Evolutionary conservation across 2,329 filamentous ascomycete genomes (phyloP).

Genomic region (Colletotrichum incanum): DNA sequence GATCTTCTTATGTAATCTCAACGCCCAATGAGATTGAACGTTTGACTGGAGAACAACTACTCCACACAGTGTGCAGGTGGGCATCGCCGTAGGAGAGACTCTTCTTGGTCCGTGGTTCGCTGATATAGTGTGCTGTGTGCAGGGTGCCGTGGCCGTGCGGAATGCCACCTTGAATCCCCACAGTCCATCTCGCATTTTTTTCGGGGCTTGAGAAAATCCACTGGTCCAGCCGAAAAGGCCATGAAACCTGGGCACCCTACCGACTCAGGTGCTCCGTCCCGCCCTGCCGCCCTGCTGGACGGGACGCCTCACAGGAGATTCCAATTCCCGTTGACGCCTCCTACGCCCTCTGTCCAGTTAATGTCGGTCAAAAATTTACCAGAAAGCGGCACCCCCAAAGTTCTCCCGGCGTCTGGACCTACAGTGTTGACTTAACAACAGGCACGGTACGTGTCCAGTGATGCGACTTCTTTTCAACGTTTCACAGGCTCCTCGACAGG

Average conservation of each 20-base stretch:
- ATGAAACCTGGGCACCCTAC: neutral
- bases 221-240: conserved; percentile 3
- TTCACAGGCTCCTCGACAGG: neutral
- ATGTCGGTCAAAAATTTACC: too few relatives aligned
- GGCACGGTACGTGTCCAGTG: neutral
- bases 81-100: neutral
- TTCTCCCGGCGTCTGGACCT: neutral
- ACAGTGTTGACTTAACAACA: neutral
- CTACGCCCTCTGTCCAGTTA: neutral
- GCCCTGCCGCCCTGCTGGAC: neutral
- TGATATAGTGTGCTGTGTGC: neutral
- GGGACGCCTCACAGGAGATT: neutral
- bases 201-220: conserved; percentile 7
- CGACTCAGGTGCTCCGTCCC: neutral
- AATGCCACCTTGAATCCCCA: conserved; percentile 16
- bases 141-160: conserved; percentile 1
- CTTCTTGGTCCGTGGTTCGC: neutral
- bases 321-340: neutral
- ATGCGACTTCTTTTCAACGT: neutral
- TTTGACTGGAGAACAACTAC: neutral
- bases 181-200: conserved; percentile 14
- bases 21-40: neutral
- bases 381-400: neutral
- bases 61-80: neutral
- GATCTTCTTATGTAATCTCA: neutral